Conservation (phyloP, 1,284 basidiomycete genomes). For the Violaceomyces palustris region DNA sequence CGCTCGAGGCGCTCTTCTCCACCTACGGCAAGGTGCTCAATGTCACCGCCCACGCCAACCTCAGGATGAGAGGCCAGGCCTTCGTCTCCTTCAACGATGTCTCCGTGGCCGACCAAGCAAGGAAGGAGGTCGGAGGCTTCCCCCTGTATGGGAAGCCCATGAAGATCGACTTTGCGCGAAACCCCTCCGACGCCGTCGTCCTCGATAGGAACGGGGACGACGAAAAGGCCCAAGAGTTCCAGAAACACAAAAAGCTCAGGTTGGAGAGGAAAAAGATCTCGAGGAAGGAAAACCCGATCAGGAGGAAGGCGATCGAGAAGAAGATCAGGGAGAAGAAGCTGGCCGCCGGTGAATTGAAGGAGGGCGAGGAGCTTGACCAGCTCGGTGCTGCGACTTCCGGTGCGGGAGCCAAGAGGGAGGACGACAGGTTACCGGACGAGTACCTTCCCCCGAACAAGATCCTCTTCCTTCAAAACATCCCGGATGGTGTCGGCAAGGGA, state of each 20-base stretch:
- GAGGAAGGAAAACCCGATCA: slow-evolving; percentile 27
- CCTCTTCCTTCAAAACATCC: slow-evolving; percentile 75
- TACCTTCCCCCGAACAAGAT: slow-evolving; percentile 99
- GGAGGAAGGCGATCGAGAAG: slow-evolving; percentile 28
- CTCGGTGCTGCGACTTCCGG: no score
- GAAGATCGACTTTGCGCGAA: slow-evolving; percentile 74
- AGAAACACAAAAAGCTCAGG: slow-evolving; percentile 60
- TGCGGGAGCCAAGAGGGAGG: no score
- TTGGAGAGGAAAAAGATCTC: slow-evolving; percentile 33
- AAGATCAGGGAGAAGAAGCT: slow-evolving; percentile 24
- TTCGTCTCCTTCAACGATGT: slow-evolving; percentile 84
- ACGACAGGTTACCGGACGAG: slow-evolving; percentile 76
- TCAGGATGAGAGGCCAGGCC: slow-evolving; percentile 96
- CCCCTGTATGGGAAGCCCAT: slow-evolving; percentile 95
- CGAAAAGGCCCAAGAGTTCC: slow-evolving; percentile 15
- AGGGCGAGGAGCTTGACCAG: no score
- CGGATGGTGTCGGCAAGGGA: slow-evolving; percentile 28
- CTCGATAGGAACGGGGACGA: slow-evolving; percentile 9
- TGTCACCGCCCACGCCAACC: slow-evolving; percentile 83
- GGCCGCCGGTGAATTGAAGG: no score
- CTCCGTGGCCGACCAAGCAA: slow-evolving; percentile 76
- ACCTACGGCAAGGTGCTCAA: slow-evolving; percentile 86
- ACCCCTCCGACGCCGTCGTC: slow-evolving; percentile 82
- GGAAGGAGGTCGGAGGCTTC: slow-evolving; percentile 87
- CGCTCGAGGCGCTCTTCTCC: slow-evolving; percentile 82